phyloP scores from a whole-genome alignment of 805 yeast genomes.

The Sugiyamaella chiloensis region DNA sequence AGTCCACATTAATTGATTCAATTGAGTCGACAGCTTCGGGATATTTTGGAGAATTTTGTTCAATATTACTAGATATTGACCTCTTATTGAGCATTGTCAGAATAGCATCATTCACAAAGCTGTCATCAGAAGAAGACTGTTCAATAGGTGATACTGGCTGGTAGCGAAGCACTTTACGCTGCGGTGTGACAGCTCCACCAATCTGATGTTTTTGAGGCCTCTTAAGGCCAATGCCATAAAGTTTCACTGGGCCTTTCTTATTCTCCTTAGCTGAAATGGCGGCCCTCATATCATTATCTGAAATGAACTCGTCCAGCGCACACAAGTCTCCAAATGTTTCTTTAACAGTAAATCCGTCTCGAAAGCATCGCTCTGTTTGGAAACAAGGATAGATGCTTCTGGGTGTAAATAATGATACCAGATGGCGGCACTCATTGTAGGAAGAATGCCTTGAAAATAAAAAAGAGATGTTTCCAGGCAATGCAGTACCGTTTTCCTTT shows the following conservation, averaged over 20 bases:
- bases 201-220: slow-evolving; percentile 1
- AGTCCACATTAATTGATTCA: background rate
- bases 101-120: background rate
- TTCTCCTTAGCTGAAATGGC: background rate
- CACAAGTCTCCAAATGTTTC: slow-evolving; percentile 21
- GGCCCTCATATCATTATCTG: slow-evolving; percentile 14
- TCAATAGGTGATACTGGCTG: too few relatives aligned
- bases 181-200: too few relatives aligned
- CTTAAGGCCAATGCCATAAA: background rate
- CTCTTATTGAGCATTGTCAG: slow-evolving; percentile 7
- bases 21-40: background rate
- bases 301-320: slow-evolving; percentile 8
- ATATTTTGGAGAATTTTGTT: background rate
- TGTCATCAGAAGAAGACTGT: background rate
- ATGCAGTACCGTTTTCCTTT: slow-evolving; percentile 13
- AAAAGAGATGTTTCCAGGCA: slow-evolving; percentile 27
- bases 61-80: background rate
- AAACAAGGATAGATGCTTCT: slow-evolving; percentile 22
- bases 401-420: slow-evolving; percentile 24
- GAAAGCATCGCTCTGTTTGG: slow-evolving; percentile 6
- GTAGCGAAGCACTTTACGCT: too few relatives aligned
- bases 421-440: slow-evolving; percentile 23
- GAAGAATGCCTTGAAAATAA: slow-evolving; percentile 35
- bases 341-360: slow-evolving; percentile 17
- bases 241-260: background rate